Conservation (phyloP, 2,329 filamentous ascomycete genomes). For the Ambrosiella beaveri region DNA sequence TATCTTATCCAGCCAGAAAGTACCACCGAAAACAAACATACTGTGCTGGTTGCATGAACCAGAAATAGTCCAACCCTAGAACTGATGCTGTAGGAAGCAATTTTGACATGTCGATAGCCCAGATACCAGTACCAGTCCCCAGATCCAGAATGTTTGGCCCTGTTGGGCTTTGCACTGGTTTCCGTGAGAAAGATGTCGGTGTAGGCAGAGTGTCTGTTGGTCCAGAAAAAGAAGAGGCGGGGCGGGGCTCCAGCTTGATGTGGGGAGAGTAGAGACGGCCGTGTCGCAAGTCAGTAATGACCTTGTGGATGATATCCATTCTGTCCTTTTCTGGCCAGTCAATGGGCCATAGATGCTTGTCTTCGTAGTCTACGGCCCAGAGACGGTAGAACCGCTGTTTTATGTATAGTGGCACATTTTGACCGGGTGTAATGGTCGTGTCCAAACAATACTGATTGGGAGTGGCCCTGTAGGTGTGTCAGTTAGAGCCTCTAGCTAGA, state of each 20-base stretch:
- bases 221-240: neutral
- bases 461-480: neutral
- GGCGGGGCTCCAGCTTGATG: neutral
- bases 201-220: neutral
- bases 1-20: neutral
- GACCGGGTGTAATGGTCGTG: conserved; percentile 2
- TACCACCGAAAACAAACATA: conserved; percentile 16
- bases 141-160: conserved; percentile 39
- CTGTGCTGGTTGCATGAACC: conserved; percentile 24
- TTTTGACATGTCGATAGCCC: conserved; percentile 75
- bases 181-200: conserved; percentile 3
- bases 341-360: conserved; percentile 60
- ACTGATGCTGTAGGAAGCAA: conserved; percentile 22
- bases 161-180: conserved; percentile 5
- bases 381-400: conserved; percentile 48
- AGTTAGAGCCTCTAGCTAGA: too few species aligned
- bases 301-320: conserved; percentile 66
- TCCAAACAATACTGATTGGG: conserved; percentile 4
- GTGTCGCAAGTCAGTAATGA: conserved; percentile 29
- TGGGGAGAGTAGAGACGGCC: neutral
- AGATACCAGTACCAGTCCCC: conserved; percentile 80
- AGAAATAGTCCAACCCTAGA: conserved; percentile 24
- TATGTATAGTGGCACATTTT: conserved; percentile 16
- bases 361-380: conserved; percentile 50
- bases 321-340: conserved; percentile 62